These are phyloP conservation scores for Colletotrichum gloeosporioides DNA, from an alignment of 2,329 filamentous ascomycete species.

Conservation along the genomic window DNA sequence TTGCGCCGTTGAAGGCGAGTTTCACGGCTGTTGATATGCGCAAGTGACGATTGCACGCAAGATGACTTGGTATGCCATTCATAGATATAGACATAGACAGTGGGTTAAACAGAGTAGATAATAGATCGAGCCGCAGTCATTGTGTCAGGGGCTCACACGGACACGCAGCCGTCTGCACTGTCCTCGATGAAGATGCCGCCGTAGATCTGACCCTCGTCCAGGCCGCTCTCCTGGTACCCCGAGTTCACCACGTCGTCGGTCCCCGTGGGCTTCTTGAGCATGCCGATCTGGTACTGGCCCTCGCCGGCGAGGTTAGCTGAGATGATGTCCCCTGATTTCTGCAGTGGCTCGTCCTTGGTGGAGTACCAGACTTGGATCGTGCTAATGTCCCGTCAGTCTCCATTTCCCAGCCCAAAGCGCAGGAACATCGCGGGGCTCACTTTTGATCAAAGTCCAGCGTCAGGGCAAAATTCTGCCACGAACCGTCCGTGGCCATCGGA, in stretches of 20 bases:
- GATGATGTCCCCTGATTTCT: background rate
- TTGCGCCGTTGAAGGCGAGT: conserved; percentile 19
- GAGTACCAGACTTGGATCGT: conserved; percentile 25
- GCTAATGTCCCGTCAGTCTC: background rate
- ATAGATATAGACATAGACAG: background rate
- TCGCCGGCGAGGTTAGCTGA: background rate
- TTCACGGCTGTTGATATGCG: conserved; percentile 16
- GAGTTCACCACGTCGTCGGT: conserved; percentile 54
- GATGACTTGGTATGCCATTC: background rate
- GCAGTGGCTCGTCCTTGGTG: conserved; percentile 1
- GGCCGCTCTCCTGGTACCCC: conserved; percentile 50
- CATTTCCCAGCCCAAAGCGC: background rate
- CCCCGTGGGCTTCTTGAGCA: conserved; percentile 62
- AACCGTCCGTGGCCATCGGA: conserved; percentile 7
- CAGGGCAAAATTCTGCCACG: conserved; percentile 26
- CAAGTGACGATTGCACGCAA: background rate
- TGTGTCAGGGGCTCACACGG: conserved; percentile 29
- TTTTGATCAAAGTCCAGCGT: conserved; percentile 23
- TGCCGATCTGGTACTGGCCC: conserved; percentile 54
- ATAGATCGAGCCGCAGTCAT: background rate
- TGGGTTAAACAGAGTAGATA: background rate
- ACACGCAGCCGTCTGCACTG: conserved; percentile 44
- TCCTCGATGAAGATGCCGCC: conserved; percentile 57
- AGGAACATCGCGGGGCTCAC: background rate
- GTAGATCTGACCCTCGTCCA: conserved; percentile 56